Evolutionary conservation across 73 alveolate species (phyloP).

Genomic region (Tetrahymena thermophila): DNA sequence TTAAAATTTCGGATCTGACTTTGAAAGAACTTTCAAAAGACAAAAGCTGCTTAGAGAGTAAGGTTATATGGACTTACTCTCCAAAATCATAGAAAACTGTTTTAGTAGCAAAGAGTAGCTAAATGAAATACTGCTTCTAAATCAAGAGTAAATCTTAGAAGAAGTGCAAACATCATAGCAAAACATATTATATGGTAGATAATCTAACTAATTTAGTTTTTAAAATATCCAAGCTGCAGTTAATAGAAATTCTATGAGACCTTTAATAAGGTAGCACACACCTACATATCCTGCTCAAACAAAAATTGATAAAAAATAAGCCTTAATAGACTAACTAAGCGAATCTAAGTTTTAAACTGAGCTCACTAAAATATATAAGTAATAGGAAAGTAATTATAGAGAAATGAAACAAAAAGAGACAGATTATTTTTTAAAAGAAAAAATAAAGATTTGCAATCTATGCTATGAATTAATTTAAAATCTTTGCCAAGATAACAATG

Average conservation of each 20-base stretch:
- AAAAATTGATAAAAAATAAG: neutral
- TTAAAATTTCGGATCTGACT: neutral
- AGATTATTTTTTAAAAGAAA: neutral
- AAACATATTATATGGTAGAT: neutral
- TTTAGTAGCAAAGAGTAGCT: neutral
- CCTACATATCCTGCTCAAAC: neutral
- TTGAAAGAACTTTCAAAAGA: neutral
- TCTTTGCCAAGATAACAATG: neutral
- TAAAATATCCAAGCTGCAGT: neutral
- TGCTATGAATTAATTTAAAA: neutral
- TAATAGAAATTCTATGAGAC: neutral
- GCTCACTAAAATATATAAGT: neutral
- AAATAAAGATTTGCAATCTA: neutral
- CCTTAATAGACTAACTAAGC: neutral
- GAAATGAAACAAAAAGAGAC: neutral
- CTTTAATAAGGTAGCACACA: neutral
- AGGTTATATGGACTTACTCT: neutral
- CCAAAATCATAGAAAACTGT: neutral
- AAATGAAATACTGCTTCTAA: neutral
- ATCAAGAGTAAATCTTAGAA: neutral
- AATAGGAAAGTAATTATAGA: neutral
- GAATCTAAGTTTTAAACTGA: neutral
- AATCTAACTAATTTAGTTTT: neutral
- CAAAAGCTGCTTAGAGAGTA: neutral
- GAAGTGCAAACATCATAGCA: neutral